Base-by-base conservation (phyloP, 208 protist genomes). In the Tritrichomonas foetus region DNA sequence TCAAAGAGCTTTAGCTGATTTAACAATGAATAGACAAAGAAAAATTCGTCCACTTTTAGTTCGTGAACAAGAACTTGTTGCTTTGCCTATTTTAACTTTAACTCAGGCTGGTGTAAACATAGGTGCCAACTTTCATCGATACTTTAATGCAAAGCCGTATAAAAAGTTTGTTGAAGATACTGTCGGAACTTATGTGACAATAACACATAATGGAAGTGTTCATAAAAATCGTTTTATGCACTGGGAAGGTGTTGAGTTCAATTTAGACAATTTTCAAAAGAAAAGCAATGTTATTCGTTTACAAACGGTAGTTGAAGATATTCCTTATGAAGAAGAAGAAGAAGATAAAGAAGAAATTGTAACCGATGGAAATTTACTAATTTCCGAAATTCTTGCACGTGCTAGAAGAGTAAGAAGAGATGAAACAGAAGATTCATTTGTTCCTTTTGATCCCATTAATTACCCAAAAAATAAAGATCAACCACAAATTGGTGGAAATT, bases 191-290 rank as follows among this genome's bases (percentile, higher is more conserved):
- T 50, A 33, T 20, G 14, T 41, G 9, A 82, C n/a, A 50, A 50
- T 41, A 1, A 47, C 33, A 1, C 33, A 47, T 13, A 49, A 82
- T 47, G 74, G 74, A 3, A 9, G 25, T 8, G 16, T 47, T 30
- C 16, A 47, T 30, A 5, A 50, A 11, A 14, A 30, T 13, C 74
- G 33, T 22, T 82, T 82, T 41, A 47, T 82, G 33, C 74, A 82
- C 30, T 82, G 74, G 74, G 74, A 82, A 82, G 74, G 74, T 22
- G 74, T 82, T 39, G 41, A 82, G 30, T 82, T 82, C 39, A 44
- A n/a, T n/a, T n/a, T n/a, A n/a, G 53, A 61, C 53, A 5, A 61
- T 61, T 16, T 61, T 61, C 5, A 5, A 14, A 49, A 50, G 41
- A 82, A 82, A 25, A n/a, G 3, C 0, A 82, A 82, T 16, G 41